Base-by-base conservation (phyloP, 2,329 filamentous ascomycete species). In the Myriangium duriaei region DNA sequence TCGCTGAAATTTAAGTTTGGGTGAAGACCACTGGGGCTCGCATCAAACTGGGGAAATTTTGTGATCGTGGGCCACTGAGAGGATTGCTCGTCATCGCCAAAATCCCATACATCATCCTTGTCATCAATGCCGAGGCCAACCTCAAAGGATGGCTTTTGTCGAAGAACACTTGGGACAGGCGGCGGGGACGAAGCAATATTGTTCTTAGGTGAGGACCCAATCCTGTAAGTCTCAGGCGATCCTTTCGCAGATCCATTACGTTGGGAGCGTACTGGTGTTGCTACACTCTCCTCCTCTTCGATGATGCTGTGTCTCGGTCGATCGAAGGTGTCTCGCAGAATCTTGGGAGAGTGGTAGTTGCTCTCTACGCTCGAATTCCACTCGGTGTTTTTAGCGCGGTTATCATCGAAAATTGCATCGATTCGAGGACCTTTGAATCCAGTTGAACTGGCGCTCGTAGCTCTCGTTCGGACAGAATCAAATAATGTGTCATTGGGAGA, bases 341-440 rank as follows among this genome's bases (percentile, higher is more conserved):
- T 32, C 54, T 57, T 32, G 51, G 34, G 17, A 52, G 49, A 11
- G 57, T 51, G 5, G 74, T 72, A 24, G 78, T 7, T 26, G 21
- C n/a, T 26, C 7, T 26, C 21, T n/a, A n/a, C 7, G n/a, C 29
- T 24, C 2, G 36, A 33, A 11, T 32, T 28, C 12, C 32, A 19
- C 21, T 39, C 28, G 9, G 30, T 19, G 7, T 19, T 17, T 4
- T 24, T 26, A 10, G 18, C 15, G 5, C 36, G 79, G 11, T 80
- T 83, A 49, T 87, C 81, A 58, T 87, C 81, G 56, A 86, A 87
- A 65, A 86, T 81, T 15, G 76, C 82, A 51, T 86, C 81, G 34
- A 86, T 75, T 34, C 68, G 63, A 11, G 81, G 79, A 17, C 79
- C 80, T 26, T 39, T 39, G 52, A 83, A 76, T 32, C 76, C 69